Evolutionary conservation across 2,329 filamentous ascomycete genomes (phyloP).

Genomic region (Byssoonygena ceratinophila): DNA sequence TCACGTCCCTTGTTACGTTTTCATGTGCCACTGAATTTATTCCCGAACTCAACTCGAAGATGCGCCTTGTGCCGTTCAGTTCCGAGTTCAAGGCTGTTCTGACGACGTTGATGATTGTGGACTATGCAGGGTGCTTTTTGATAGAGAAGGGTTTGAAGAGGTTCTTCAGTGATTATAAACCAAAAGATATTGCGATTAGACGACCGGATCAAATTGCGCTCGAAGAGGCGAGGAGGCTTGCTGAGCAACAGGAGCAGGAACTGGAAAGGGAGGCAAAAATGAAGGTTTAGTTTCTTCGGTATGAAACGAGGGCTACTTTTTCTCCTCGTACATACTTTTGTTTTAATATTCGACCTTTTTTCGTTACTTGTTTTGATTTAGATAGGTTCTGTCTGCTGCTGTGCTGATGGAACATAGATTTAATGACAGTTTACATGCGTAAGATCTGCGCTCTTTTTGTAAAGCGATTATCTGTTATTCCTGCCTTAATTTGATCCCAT

Average conservation of each 20-base stretch:
- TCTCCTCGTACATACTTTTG: neutral
- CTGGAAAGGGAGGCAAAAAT: conserved; percentile 29
- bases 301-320: neutral
- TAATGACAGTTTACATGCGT: neutral
- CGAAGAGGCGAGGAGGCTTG: conserved; percentile 59
- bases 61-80: conserved; percentile 84
- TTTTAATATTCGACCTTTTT: neutral
- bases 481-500: too few relatives aligned
- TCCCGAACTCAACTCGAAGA: conserved; percentile 85
- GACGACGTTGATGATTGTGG: conserved; percentile 72
- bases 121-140: conserved; percentile 76
- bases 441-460: too few relatives aligned
- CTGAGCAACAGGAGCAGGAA: conserved; percentile 42
- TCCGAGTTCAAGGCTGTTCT: conserved; percentile 81
- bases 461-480: too few relatives aligned
- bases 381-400: neutral
- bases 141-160: conserved; percentile 80
- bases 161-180: conserved; percentile 79
- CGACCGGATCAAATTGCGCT: conserved; percentile 74
- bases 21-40: conserved; percentile 90
- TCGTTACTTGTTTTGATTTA: conserved; percentile 1
- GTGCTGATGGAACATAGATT: neutral
- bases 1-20: conserved; percentile 82
- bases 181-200: conserved; percentile 83
- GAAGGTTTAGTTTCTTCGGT: conserved; percentile 16